Percentiles rank a stretch among this genome's conserved stretches.
Evolutionary conservation across 345 rosid species (phyloP).

Genomic region (Citrus maxima): DNA sequence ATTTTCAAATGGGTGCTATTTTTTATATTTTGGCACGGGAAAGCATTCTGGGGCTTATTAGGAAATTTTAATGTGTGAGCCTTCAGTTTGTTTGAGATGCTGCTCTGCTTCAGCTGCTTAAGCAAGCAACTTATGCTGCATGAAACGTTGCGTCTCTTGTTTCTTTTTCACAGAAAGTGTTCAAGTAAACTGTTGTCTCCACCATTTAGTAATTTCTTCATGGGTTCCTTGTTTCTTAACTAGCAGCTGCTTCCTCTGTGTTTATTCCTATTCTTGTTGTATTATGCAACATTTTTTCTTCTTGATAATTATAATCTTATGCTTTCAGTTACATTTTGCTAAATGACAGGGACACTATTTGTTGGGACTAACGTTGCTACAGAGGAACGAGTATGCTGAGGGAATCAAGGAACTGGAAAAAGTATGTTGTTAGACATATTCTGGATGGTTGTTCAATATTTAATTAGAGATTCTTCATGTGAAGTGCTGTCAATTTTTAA

Average conservation of each 20-base stretch:
- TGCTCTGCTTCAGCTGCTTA: neutral
- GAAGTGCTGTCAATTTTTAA: neutral
- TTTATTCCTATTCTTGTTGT: neutral
- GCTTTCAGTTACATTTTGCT: slow-evolving; percentile 5
- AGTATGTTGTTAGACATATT: slow-evolving; percentile 28
- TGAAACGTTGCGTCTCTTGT: neutral
- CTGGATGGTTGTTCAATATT: neutral
- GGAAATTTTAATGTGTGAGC: neutral
- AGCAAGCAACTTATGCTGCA: neutral
- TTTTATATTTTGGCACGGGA: neutral
- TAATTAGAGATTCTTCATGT: neutral
- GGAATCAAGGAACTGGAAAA: slow-evolving; percentile 76
- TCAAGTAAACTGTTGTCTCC: neutral
- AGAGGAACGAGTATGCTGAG: slow-evolving; percentile 41
- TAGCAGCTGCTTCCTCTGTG: neutral
- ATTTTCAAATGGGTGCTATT: neutral
- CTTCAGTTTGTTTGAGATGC: neutral
- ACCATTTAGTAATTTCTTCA: neutral
- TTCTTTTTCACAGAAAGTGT: neutral
- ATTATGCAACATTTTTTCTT: neutral
- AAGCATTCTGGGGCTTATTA: neutral
- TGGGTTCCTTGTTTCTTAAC: neutral
- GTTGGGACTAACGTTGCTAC: slow-evolving; percentile 78
- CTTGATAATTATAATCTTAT: slow-evolving; percentile 11
- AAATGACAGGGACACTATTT: slow-evolving; percentile 71